Evolutionary conservation across 495 filamentous ascomycete genomes (phyloP).

Genomic region (Chaetomium tenue): DNA sequence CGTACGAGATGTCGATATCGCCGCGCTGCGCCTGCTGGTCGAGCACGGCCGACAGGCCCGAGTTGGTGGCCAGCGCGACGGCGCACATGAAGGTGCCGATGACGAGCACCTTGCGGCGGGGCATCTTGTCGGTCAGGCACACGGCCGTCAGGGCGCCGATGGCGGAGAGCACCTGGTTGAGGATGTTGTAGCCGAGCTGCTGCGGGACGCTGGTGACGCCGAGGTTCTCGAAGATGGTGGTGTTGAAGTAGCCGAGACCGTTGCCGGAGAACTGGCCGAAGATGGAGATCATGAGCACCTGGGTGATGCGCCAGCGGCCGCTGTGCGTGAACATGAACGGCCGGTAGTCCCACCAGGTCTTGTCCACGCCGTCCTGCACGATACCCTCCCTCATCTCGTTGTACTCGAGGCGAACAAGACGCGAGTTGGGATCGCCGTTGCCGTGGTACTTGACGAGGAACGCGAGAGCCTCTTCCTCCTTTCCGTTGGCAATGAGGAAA

Average conservation of each 20-base stretch:
- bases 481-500: constrained; percentile 58
- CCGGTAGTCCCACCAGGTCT: constrained; percentile 49
- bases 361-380: constrained; percentile 54
- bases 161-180: constrained; percentile 46
- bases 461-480: constrained; percentile 50
- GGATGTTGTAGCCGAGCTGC: constrained; percentile 49
- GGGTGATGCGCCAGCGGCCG: constrained; percentile 49
- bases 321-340: constrained; percentile 45
- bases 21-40: constrained; percentile 28
- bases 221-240: constrained; percentile 37
- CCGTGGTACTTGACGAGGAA: constrained; percentile 61
- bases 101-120: constrained; percentile 46
- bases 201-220: constrained; percentile 34
- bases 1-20: constrained; percentile 32
- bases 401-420: constrained; percentile 55
- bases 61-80: constrained; percentile 50
- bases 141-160: constrained; percentile 48
- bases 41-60: constrained; percentile 46
- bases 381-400: constrained; percentile 62
- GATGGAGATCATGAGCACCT: constrained; percentile 53
- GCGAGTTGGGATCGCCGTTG: constrained; percentile 52
- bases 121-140: constrained; percentile 45
- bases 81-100: constrained; percentile 49
- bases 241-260: constrained; percentile 46
- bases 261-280: constrained; percentile 56